A percentile compares a stretch with the other conserved stretches of the same genome.
phyloP scores from a whole-genome alignment of 345 rosid genomes.

The Nephelium lappaceum region DNA sequence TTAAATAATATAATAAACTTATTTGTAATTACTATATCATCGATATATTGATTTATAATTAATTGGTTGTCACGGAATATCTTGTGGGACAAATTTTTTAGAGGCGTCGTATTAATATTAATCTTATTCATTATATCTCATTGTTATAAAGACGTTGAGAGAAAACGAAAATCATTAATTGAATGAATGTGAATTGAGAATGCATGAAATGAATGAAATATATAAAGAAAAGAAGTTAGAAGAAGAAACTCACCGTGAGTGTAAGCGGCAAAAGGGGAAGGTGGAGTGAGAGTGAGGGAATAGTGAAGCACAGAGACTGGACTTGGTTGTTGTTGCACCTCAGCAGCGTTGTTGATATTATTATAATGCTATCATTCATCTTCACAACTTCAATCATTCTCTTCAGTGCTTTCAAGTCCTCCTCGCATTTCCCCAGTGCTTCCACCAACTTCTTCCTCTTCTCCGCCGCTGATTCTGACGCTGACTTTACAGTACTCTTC shows the following conservation, averaged over 20 bases:
- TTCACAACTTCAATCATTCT: conserved; percentile 66
- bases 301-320: conserved; percentile 39
- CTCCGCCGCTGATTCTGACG: conserved; percentile 37
- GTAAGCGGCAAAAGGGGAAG: conserved; percentile 12
- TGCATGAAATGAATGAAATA: conserved; percentile 4
- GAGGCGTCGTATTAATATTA: no score
- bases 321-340: conserved; percentile 25
- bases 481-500: neutral
- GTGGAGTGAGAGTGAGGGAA: conserved; percentile 15
- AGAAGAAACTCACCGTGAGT: conserved; percentile 4
- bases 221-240: neutral
- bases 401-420: conserved; percentile 70
- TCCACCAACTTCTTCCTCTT: conserved; percentile 63
- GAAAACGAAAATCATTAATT: no score
- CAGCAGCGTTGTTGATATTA: conserved; percentile 14
- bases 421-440: conserved; percentile 80
- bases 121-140: no score
- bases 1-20: no score
- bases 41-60: no score
- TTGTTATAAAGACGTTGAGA: no score
- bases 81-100: no score
- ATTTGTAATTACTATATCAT: no score
- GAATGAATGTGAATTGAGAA: no score
- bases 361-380: conserved; percentile 29
- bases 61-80: no score